A percentile compares a stretch with the other conserved stretches of the same genome.
Evolutionary conservation across 2,329 filamentous ascomycete species (phyloP).

Genomic region (Blastomyces gilchristii): DNA sequence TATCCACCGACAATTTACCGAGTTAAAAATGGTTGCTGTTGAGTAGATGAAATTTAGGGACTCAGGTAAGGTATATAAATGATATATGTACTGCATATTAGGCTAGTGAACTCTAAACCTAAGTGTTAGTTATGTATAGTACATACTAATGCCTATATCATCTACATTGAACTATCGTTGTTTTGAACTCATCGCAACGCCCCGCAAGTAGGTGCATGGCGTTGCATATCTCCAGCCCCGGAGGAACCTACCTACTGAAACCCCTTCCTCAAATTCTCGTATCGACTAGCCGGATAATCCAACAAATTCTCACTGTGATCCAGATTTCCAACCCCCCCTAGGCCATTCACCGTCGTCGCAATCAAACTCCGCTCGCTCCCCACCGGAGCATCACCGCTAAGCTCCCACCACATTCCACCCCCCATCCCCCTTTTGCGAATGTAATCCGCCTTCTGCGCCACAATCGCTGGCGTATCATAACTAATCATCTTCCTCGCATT

Average conservation of each 20-base stretch:
- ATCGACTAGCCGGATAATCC: conserved; percentile 1
- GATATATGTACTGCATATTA: too few species aligned
- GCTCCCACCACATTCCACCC: conserved; percentile 97
- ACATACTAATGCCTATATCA: not conserved
- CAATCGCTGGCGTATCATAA: conserved; percentile 63
- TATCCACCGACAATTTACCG: too few species aligned
- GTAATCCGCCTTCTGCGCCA: conserved; percentile 59
- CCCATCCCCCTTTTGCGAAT: conserved; percentile 59
- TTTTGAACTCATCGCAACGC: not conserved
- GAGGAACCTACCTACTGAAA: not conserved
- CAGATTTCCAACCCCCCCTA: conserved; percentile 4
- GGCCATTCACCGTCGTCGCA: not conserved
- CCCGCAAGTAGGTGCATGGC: not conserved
- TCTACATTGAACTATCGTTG: not conserved
- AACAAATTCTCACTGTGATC: conserved; percentile 1
- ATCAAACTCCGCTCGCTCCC: conserved; percentile 1
- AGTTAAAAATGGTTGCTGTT: too few species aligned
- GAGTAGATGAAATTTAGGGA: too few species aligned
- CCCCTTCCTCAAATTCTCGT: conserved; percentile 4
- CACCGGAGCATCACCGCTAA: conserved; percentile 52
- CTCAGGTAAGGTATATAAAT: too few species aligned
- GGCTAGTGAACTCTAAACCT: too few species aligned
- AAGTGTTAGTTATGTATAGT: too few species aligned
- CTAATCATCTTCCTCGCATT: conserved; percentile 54
- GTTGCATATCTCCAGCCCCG: not conserved